Conservation (phyloP, 2,329 filamentous ascomycete species). For the Davidsoniella virescens region DNA sequence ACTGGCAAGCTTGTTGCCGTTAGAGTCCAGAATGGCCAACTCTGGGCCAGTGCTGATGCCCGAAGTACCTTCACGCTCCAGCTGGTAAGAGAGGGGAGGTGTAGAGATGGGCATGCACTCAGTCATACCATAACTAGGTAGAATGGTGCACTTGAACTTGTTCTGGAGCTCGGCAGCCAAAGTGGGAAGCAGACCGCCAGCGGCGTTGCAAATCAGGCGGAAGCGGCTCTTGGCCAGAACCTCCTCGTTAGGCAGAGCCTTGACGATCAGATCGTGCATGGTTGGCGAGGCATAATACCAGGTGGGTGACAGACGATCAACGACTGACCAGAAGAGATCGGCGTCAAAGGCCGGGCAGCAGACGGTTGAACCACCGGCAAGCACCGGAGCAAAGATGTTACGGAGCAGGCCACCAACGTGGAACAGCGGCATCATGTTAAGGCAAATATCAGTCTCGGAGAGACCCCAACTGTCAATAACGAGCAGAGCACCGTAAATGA, state of each 20-base stretch:
- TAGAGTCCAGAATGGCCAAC: conserved; percentile 30
- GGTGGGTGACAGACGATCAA: conserved; percentile 30
- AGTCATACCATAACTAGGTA: conserved; percentile 44
- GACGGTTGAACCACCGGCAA: conserved; percentile 36
- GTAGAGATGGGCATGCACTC: conserved; percentile 44
- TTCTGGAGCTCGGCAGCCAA: conserved; percentile 31
- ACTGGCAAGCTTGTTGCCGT: conserved; percentile 18
- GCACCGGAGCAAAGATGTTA: conserved; percentile 37
- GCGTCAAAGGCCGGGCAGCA: conserved; percentile 38
- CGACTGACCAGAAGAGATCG: conserved; percentile 38
- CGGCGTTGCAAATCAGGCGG: conserved; percentile 38
- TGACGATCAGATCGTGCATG: conserved; percentile 38
- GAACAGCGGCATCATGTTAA: conserved; percentile 45
- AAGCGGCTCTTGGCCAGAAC: conserved; percentile 28
- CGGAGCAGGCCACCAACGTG: conserved; percentile 38
- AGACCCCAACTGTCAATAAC: conserved; percentile 39
- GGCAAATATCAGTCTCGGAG: conserved; percentile 29
- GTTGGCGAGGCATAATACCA: conserved; percentile 44
- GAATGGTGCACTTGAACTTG: conserved; percentile 33
- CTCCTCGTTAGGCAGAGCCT: conserved; percentile 24
- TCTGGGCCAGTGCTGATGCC: conserved; percentile 36
- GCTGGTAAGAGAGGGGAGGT: conserved; percentile 33
- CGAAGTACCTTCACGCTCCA: conserved; percentile 37
- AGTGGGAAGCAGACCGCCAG: conserved; percentile 34
- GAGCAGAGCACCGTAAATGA: conserved; percentile 33